Conservation (phyloP, 164 flowering plant species). For the Cinnamomum chago region DNA sequence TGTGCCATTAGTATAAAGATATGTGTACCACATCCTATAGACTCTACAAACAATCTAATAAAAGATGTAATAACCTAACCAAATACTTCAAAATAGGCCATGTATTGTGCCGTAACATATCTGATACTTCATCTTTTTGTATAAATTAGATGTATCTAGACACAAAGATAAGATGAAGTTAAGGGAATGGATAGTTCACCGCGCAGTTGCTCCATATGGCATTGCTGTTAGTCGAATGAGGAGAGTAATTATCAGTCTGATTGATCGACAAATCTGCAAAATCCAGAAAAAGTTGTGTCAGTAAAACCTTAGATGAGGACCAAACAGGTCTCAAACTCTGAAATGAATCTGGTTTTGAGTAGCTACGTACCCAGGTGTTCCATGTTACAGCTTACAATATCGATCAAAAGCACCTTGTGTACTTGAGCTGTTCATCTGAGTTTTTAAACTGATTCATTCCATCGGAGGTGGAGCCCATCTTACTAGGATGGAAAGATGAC, state of each 20-base stretch:
- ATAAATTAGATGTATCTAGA: neutral
- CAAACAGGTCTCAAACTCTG: neutral
- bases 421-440: neutral
- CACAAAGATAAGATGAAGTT: neutral
- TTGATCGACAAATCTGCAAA: slow-evolving; percentile 3
- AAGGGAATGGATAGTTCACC: neutral
- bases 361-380: neutral
- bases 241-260: neutral
- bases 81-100: no score
- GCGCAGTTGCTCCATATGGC: neutral
- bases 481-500: neutral
- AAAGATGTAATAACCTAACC: no score
- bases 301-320: neutral
- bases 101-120: neutral
- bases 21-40: no score
- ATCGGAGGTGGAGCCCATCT: slow-evolving; percentile 1
- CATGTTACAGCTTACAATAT: neutral
- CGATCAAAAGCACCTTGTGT: neutral
- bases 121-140: neutral
- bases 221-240: neutral
- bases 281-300: neutral
- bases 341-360: slow-evolving; percentile 2
- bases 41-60: no score
- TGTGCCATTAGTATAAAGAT: neutral
- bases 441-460: slow-evolving; percentile 1